Percentiles rank a stretch among this genome's conserved stretches.
Conservation (phyloP, 2,329 filamentous ascomycete species). For the Hypocrella siamensis region DNA sequence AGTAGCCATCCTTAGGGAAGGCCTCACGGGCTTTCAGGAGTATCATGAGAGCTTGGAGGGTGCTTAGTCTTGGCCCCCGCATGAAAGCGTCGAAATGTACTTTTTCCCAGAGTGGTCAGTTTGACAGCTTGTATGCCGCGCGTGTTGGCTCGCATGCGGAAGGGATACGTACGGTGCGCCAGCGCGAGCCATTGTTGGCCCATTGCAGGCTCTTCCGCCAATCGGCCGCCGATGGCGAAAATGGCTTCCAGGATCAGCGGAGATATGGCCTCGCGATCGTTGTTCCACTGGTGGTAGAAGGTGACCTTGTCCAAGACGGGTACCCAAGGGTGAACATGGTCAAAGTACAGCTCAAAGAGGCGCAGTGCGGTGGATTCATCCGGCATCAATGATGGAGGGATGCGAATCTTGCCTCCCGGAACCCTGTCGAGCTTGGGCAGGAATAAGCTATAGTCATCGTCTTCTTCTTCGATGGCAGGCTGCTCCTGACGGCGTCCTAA, state of each 20-base stretch:
- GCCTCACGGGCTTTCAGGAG: slow-evolving; percentile 83
- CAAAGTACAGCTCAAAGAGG: slow-evolving; percentile 85
- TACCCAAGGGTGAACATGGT: slow-evolving; percentile 81
- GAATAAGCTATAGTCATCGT: slow-evolving; percentile 56
- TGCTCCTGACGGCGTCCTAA: slow-evolving; percentile 36
- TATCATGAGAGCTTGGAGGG: slow-evolving; percentile 76
- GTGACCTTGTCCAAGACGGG: slow-evolving; percentile 71
- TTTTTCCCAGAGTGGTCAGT: not conserved
- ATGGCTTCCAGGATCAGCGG: slow-evolving; percentile 79
- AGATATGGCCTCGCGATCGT: slow-evolving; percentile 68
- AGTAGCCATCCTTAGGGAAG: slow-evolving; percentile 86
- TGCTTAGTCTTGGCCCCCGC: slow-evolving; percentile 79
- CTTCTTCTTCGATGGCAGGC: slow-evolving; percentile 46
- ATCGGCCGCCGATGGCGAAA: slow-evolving; percentile 73
- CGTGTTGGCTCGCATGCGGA: too few relatives aligned
- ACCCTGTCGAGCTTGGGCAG: slow-evolving; percentile 53
- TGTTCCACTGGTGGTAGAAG: slow-evolving; percentile 84
- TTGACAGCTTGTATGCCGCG: too few relatives aligned
- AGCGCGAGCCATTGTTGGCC: slow-evolving; percentile 88
- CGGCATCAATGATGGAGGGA: slow-evolving; percentile 88
- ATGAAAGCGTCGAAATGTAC: slow-evolving; percentile 87
- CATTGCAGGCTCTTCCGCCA: slow-evolving; percentile 70
- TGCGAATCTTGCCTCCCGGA: slow-evolving; percentile 65
- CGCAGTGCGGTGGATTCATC: slow-evolving; percentile 65
- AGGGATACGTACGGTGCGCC: slow-evolving; percentile 49